These are phyloP conservation scores for Multifurca ochricompacta DNA, from an alignment of 768 basidiomycete species.

Conservation along the genomic window DNA sequence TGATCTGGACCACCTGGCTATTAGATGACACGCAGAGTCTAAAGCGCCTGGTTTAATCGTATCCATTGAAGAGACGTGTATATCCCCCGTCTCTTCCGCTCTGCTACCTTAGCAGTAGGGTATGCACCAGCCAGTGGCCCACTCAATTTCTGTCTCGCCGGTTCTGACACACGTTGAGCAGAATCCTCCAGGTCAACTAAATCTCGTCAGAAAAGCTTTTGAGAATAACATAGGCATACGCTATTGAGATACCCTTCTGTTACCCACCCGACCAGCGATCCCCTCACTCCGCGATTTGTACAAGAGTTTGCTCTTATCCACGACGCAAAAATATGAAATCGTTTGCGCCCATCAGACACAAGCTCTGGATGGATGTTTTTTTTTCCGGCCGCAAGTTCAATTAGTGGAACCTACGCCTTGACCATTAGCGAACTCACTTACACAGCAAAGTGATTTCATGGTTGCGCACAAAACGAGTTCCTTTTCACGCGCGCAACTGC, in stretches of 20 bases:
- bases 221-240: not conserved
- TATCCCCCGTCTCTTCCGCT: not conserved
- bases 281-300: not conserved
- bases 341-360: not conserved
- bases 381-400: conserved; percentile 1
- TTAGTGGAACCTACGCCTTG: conserved; percentile 3
- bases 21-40: not conserved
- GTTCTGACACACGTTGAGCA: not conserved
- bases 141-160: not conserved
- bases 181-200: not conserved
- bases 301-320: not conserved
- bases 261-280: not conserved
- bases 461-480: not conserved
- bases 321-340: not conserved
- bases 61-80: not conserved
- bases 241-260: not conserved
- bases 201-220: not conserved
- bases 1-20: not conserved
- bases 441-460: too few species aligned
- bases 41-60: not conserved
- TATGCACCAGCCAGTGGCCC: conserved; percentile 1
- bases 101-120: not conserved
- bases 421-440: not conserved
- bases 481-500: not conserved
- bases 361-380: conserved; percentile 4